Conservation (phyloP, 352 stramenopile species). For the Globisporangium uncinulatum region DNA sequence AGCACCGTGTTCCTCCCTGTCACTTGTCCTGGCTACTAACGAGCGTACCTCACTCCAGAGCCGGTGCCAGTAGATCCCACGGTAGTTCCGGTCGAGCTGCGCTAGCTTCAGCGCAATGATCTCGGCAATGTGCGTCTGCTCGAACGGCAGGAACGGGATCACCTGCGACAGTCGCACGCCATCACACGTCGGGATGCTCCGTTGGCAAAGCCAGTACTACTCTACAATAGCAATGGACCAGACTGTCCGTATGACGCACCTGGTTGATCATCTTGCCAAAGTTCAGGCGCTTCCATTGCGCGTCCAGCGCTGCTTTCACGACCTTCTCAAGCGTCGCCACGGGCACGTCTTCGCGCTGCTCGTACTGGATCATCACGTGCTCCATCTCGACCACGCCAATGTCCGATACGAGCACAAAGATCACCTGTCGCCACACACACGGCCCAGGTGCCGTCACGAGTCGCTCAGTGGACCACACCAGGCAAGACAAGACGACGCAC, state of each 20-base stretch:
- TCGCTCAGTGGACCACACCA: neutral
- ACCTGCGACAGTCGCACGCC: slow-evolving; percentile 29
- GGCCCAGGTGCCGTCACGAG: neutral
- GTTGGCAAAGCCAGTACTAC: too few relatives aligned
- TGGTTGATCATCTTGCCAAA: slow-evolving; percentile 89
- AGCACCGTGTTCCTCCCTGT: neutral
- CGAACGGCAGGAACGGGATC: slow-evolving; percentile 87
- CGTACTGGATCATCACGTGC: slow-evolving; percentile 81
- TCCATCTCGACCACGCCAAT: slow-evolving; percentile 84
- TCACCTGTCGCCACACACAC: slow-evolving; percentile 34
- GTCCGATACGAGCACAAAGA: slow-evolving; percentile 88
- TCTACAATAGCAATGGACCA: too few relatives aligned
- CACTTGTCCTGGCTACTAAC: neutral
- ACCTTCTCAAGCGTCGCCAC: slow-evolving; percentile 55
- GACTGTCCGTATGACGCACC: slow-evolving; percentile 15
- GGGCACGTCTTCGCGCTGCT: slow-evolving; percentile 61
- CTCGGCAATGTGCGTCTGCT: slow-evolving; percentile 70
- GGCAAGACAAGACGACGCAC: slow-evolving; percentile 19
- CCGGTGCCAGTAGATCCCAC: slow-evolving; percentile 67
- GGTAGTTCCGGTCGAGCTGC: slow-evolving; percentile 68
- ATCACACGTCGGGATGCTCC: too few relatives aligned
- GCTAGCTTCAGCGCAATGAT: slow-evolving; percentile 80
- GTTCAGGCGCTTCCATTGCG: slow-evolving; percentile 82
- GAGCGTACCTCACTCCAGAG: slow-evolving; percentile 64
- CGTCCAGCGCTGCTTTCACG: slow-evolving; percentile 75